Conservation (phyloP, 1,284 basidiomycete genomes). For the Rhodotorula glutinis region DNA sequence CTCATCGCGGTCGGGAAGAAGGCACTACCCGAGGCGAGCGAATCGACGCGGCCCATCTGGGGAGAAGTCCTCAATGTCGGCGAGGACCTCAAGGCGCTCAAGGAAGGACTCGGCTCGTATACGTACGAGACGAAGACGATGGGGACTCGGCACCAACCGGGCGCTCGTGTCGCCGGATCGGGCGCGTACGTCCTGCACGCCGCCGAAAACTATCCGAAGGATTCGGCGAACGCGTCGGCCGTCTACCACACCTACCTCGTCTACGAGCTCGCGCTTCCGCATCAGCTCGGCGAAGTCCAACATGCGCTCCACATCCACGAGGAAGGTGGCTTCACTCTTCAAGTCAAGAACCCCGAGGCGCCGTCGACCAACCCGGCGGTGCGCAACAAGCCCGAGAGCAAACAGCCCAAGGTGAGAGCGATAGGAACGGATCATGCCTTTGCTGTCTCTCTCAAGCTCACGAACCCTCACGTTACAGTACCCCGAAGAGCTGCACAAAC, state of each 20-base stretch:
- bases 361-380: conserved; percentile 46
- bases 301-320: conserved; percentile 26
- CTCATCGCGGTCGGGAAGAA: conserved; percentile 64
- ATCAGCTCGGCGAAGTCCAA: conserved; percentile 43
- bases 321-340: conserved; percentile 22
- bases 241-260: conserved; percentile 56
- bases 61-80: conserved; percentile 50
- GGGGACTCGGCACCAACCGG: conserved; percentile 56
- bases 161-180: conserved; percentile 59
- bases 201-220: conserved; percentile 47
- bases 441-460: not conserved
- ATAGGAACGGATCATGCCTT: not conserved
- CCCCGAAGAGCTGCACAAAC: conserved; percentile 31
- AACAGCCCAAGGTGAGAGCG: conserved; percentile 23
- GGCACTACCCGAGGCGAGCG: conserved; percentile 56
- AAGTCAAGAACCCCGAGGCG: conserved; percentile 59
- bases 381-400: conserved; percentile 19
- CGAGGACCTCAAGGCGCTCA: conserved; percentile 56
- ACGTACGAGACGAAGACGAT: conserved; percentile 65
- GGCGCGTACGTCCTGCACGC: conserved; percentile 63
- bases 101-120: conserved; percentile 57
- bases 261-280: conserved; percentile 60
- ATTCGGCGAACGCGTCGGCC: conserved; percentile 38
- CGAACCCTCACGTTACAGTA: conserved; percentile 14
- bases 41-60: conserved; percentile 28